Evolutionary conservation across 495 filamentous ascomycete species (phyloP).

Genomic region (Penicillium riverlandense): DNA sequence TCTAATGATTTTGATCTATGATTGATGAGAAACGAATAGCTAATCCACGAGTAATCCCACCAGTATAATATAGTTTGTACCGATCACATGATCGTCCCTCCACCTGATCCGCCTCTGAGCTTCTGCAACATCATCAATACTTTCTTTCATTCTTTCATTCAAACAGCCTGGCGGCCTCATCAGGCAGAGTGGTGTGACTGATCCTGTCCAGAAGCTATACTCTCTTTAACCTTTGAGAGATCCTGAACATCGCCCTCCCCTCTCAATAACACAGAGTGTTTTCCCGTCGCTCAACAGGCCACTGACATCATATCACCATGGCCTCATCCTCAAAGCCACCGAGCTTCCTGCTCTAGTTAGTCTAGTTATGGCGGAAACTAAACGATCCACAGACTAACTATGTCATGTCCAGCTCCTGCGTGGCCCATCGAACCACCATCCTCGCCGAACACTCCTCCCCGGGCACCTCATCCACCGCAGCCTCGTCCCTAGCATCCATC

Average conservation of each 20-base stretch:
- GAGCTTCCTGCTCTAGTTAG: constrained; percentile 76
- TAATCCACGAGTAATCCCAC: background rate
- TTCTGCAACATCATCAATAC: too few species aligned
- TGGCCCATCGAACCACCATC: constrained; percentile 85
- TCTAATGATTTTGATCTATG: background rate
- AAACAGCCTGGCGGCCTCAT: too few species aligned
- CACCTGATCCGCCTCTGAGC: background rate
- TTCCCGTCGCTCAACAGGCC: background rate
- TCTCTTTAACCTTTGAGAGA: too few species aligned
- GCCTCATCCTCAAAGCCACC: constrained; percentile 72
- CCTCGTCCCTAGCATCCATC: constrained; percentile 81
- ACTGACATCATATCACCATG: constrained; percentile 37
- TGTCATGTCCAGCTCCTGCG: constrained; percentile 60
- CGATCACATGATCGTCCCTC: background rate
- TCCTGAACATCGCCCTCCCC: too few species aligned
- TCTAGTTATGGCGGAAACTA: background rate
- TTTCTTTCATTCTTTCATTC: too few species aligned
- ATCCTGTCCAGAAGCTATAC: too few species aligned
- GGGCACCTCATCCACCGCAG: constrained; percentile 58
- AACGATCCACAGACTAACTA: background rate
- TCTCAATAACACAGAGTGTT: too few species aligned
- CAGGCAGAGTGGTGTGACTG: too few species aligned
- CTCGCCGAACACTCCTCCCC: constrained; percentile 82
- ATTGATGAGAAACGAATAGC: constrained; percentile 1
- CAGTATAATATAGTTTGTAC: too few species aligned